Evolutionary conservation across 2,329 filamentous ascomycete species (phyloP).

Genomic region (Aspergillus flavus): DNA sequence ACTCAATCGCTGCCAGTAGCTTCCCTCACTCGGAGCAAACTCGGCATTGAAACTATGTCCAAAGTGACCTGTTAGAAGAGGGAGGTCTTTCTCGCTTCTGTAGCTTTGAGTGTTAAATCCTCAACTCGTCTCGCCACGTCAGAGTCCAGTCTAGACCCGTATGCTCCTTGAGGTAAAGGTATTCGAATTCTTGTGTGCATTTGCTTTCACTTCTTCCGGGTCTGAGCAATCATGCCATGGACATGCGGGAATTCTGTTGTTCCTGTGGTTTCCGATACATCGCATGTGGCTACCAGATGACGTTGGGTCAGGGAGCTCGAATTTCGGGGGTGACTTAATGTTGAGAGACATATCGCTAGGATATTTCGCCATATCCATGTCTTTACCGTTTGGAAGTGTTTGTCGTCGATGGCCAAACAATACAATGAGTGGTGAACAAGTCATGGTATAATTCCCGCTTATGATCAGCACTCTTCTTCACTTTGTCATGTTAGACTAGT

Average conservation of each 20-base stretch:
- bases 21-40: not conserved
- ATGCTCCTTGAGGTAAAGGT: not conserved
- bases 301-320: not conserved
- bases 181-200: not conserved
- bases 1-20: not conserved
- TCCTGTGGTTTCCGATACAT: not conserved
- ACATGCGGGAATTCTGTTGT: not conserved
- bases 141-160: not conserved
- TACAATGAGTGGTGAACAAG: not conserved
- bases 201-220: not conserved
- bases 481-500: not conserved
- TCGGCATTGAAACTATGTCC: not conserved
- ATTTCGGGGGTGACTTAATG: not conserved
- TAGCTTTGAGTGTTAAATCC: not conserved
- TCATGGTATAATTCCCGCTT: not conserved
- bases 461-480: not conserved
- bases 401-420: not conserved
- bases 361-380: not conserved
- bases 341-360: not conserved
- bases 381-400: not conserved
- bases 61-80: not conserved
- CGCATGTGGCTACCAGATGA: not conserved
- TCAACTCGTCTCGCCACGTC: not conserved
- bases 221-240: not conserved
- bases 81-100: not conserved